Percentiles rank a stretch among this genome's conserved stretches.
Conservation (phyloP, 768 basidiomycete species). For the Pisolithus albus region DNA sequence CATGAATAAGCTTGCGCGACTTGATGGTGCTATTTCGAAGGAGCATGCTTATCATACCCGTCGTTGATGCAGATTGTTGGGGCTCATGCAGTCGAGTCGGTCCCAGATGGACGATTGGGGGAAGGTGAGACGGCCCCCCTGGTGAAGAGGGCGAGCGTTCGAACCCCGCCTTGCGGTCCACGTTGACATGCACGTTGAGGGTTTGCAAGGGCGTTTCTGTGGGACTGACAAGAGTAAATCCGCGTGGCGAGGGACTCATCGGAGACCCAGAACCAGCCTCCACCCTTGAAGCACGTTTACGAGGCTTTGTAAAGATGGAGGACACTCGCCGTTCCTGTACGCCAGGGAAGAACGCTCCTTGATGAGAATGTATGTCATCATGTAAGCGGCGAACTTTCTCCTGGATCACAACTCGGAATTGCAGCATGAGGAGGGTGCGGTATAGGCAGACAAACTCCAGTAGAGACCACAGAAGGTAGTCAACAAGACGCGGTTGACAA, state of each 20-base stretch:
- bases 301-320: conserved; percentile 52
- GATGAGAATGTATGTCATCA: conserved; percentile 38
- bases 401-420: conserved; percentile 58
- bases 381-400: conserved; percentile 56
- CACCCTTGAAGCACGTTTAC: conserved; percentile 35
- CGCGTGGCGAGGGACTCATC: conserved; percentile 38
- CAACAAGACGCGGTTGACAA: conserved; percentile 50
- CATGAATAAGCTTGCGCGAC: conserved; percentile 44
- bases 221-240: conserved; percentile 24
- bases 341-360: conserved; percentile 21
- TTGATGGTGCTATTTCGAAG: conserved; percentile 40
- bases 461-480: conserved; percentile 69
- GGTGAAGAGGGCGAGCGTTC: conserved; percentile 34
- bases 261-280: conserved; percentile 35
- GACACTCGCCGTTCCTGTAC: conserved; percentile 38
- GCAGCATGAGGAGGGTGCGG: conserved; percentile 55
- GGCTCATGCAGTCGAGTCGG: conserved; percentile 34
- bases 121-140: conserved; percentile 30
- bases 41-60: neutral
- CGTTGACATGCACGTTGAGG: conserved; percentile 13
- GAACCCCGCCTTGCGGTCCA: conserved; percentile 34
- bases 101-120: conserved; percentile 57
- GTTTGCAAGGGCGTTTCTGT: conserved; percentile 16
- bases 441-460: conserved; percentile 59
- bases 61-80: neutral